Conservation (phyloP, 2,329 filamentous ascomycete species). For the Trichoderma semiorbis region DNA sequence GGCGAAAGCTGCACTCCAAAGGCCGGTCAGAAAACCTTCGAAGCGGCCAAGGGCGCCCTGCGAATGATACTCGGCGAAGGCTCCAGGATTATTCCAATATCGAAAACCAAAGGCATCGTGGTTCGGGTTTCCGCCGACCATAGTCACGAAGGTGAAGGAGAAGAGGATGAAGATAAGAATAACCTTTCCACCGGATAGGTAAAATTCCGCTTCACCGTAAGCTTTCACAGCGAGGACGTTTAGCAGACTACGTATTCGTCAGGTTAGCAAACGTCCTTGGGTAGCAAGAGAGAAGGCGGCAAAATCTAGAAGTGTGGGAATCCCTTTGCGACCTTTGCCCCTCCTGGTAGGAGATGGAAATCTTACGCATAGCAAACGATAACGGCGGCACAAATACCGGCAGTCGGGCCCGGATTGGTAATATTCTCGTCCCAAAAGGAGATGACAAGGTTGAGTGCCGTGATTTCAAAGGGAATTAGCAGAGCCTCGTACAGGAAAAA, state of each 20-base stretch:
- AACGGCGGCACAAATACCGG: slow-evolving; percentile 55
- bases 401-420: slow-evolving; percentile 64
- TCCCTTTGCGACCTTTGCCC: neutral
- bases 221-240: slow-evolving; percentile 64
- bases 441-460: slow-evolving; percentile 42
- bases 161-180: slow-evolving; percentile 65
- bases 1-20: slow-evolving; percentile 62
- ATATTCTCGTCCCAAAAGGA: slow-evolving; percentile 38
- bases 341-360: slow-evolving; percentile 8
- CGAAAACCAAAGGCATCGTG: slow-evolving; percentile 68
- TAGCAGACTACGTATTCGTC: slow-evolving; percentile 39
- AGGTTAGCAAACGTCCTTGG: slow-evolving; percentile 29
- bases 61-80: slow-evolving; percentile 53
- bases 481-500: slow-evolving; percentile 45
- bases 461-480: slow-evolving; percentile 43
- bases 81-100: slow-evolving; percentile 52
- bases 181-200: slow-evolving; percentile 60
- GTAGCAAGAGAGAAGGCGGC: neutral
- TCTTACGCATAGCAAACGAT: slow-evolving; percentile 57
- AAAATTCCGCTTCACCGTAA: slow-evolving; percentile 72
- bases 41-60: slow-evolving; percentile 62
- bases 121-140: slow-evolving; percentile 73
- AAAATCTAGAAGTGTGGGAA: neutral
- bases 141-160: slow-evolving; percentile 73
- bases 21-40: slow-evolving; percentile 64